Percentiles rank a stretch among this genome's conserved stretches.
Conservation (phyloP, 2,329 filamentous ascomycete genomes). For the Aspergillus ustus region DNA sequence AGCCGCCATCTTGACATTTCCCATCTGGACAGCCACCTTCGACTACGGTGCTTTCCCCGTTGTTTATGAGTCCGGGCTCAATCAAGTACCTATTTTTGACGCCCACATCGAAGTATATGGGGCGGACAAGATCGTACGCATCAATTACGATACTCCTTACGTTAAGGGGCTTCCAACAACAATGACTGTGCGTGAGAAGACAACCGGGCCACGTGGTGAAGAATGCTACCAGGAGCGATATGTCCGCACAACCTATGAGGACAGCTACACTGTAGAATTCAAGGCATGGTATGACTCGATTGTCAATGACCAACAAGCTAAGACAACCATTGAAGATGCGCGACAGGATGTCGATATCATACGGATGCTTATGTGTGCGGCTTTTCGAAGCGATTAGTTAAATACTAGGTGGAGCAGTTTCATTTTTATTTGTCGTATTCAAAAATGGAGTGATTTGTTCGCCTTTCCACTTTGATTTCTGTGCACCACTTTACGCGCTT, state of each 20-base stretch:
- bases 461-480: too few species aligned
- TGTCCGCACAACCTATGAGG: constrained; percentile 53
- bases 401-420: too few species aligned
- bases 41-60: constrained; percentile 53
- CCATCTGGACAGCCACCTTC: constrained; percentile 39
- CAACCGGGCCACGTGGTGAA: constrained; percentile 31
- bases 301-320: constrained; percentile 44
- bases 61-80: constrained; percentile 62
- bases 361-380: constrained; percentile 30
- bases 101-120: constrained; percentile 52
- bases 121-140: constrained; percentile 56
- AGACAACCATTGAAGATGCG: constrained; percentile 50
- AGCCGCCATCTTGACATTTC: constrained; percentile 31
- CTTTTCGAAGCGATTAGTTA: not conserved
- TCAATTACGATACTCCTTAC: constrained; percentile 63
- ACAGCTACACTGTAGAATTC: constrained; percentile 52
- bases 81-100: constrained; percentile 50
- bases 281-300: constrained; percentile 45
- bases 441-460: too few species aligned
- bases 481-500: too few species aligned
- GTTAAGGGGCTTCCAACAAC: constrained; percentile 62
- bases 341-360: constrained; percentile 47
- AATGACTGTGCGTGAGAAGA: constrained; percentile 53
- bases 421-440: too few species aligned
- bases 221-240: constrained; percentile 41